Base-by-base conservation (phyloP, 805 yeast species). In the Myxozyma kluyveri region DNA sequence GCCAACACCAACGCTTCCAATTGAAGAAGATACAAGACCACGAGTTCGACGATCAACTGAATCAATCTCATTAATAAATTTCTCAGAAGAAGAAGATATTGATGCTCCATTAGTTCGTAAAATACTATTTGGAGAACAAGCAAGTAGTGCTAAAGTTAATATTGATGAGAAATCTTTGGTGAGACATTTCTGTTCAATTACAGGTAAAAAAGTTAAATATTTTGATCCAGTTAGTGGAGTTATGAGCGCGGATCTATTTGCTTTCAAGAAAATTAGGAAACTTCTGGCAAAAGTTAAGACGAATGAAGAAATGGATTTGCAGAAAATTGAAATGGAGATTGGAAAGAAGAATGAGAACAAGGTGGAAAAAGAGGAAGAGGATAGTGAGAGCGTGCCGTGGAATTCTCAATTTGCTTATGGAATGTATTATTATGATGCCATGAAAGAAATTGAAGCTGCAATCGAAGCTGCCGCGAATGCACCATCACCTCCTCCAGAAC, bases 141-240 rank as follows among this genome's bases (percentile, higher is more conserved):
- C 66, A 3, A n/a, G n/a, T n/a, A n/a, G n/a, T n/a, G n/a, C n/a
- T 14, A 29, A 14, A 9, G 33, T 9, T 14, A 29, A 14, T 14
- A 14, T 9, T 14, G 14, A 14, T 14, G 33, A 14, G 33, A 29
- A 29, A 9, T 14, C 12, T 29, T 29, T 14, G 33, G 14, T 14
- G 14, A 29, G 75, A 62, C 78, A 81, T 68, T 69, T 75, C 62
- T 85, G 96, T 75, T 72, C 83, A 23, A 81, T 90, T 40, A 82
- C 88, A 2, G 96, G 96, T 2, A 77, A 77, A 45, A 83, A 82
- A 42, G 95, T 93, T 17, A 78, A 81, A 63, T 91, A 88, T 68
- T 82, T 85, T 58, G 98, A 91, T 72, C 98, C 98, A 0, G 76
- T 80, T 33, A 82, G 85, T 26, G 96, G 96, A 33, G 79, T 93